Evolutionary conservation across 2,329 filamentous ascomycete genomes (phyloP), one percentile per base, ranked within the genome.

Genomic region (Fusarium sp.): DNA sequence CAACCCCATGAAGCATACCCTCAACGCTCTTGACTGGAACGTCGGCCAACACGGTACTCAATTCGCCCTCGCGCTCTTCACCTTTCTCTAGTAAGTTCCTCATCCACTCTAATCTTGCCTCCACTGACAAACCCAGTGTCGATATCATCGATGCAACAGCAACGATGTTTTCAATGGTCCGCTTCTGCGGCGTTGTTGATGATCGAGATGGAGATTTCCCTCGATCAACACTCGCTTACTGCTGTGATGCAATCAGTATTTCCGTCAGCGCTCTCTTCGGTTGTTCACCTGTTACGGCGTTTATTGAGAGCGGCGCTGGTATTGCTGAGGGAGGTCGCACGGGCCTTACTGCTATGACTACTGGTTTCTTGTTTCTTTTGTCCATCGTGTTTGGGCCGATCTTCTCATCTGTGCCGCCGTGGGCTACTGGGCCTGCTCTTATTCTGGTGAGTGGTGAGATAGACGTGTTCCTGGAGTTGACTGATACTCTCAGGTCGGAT

Each of bases 341-440:
- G 0, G 92, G 92, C 6, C 81, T 94, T 8, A 93, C 91, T 0
- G 89, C 91, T 14, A 90, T 93, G 73, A 85, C 87, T 13, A 87
- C 90, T 0, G 91, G 92, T 0, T 69, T 91, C 39, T 91, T 89
- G 75, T 94, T 94, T 82, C 84, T 93, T 66, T 83, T 92, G 67
- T 88, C 90, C 28, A 85, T 93, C 61, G 92, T 93, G 82, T 93
- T 93, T 74, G 90, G 90, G 0, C 91, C 91, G 0, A 90, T 93
- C 38, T 91, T 93, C 68, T 91, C 91, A 1, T 92, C 90, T 1
- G 91, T 93, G 38, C 92, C 92, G 4, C 91, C 91, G 0, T 93
- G 91, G 90, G 91, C 91, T 2, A 93, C 93, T 3, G 93, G 94
- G 24, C 93, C 91, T 77, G 93, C 93, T 15, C 87, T 96, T 17